Evolutionary conservation across 768 basidiomycete genomes (phyloP), one percentile per base, ranked within the genome.

Genomic region (Mycena haematopus): DNA sequence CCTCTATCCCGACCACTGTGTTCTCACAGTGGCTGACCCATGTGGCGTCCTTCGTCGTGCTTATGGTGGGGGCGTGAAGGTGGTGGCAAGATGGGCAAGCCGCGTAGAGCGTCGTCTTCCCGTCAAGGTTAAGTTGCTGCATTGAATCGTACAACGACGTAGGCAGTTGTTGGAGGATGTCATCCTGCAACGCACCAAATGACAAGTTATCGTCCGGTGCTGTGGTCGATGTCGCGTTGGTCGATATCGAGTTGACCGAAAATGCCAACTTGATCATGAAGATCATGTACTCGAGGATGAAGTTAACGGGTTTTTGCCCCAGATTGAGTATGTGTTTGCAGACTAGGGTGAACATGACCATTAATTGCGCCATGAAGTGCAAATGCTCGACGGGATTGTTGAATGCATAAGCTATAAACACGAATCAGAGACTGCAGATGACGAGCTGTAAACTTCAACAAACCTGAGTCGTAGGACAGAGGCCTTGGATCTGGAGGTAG

Each of bases 81-180:
- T 62, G 60, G 36, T 62, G 45, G 29, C 60, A 62, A 21, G 53
- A 47, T 11, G 60, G 60, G n/a, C 60, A 62, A 25, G 27, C 53
- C 8, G 60, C 60, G 25, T 62, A 62, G 1, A 56, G n/a, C 11
- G 38, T 35, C 15, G 60, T 55, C 55, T 51, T 62, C 22, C 60
- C 60, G 19, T 62, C 60, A 6, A 62, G 21, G 21, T 62, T 56
- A 35, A 62, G 6, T 22, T 38, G 44, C 5, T 40, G 19, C 53
- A 56, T 62, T 6, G 53, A n/a, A n/a, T 49, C 33, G 31, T 50
- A 15, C 9, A 62, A 29, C 11, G 44, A 25, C 15, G 60, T 38
- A 13, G 60, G 60, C 9, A 60, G 52, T 38, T 60, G 31, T 19
- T 47, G 2, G 17, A 53, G 36, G 1, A 60, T 60, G 19, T 60